Evolutionary conservation across 139 green algal genomes (phyloP), one percentile per base, ranked within the genome.

Genomic region (Spirogloea muscicola): DNA sequence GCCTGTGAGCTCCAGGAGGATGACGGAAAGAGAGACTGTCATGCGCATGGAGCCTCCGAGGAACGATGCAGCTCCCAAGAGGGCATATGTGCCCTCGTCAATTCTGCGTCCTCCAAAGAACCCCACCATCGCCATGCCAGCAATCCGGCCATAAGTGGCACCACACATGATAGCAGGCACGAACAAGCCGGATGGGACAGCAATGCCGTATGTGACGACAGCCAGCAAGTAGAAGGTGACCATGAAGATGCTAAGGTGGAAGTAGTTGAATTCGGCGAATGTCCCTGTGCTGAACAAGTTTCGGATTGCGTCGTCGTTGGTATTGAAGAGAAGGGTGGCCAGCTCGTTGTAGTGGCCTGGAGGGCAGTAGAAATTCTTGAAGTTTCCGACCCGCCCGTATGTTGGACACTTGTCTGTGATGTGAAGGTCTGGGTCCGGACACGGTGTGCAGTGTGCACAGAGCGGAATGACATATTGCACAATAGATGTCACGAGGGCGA

Each of bases 311-410:
- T 93, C 87, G 65, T 95, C 89, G 46, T 77, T 71, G 3, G 89
- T 92, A 81, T 90, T 93, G 85, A 95, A 92, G 68, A 95, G 90
- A 16, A 94, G 73, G 0, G 88, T 91, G 0, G 90, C 90, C 51
- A 95, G 72, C 60, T 91, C 89, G 65, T 91, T 92, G 83, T 95
- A 94, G 63, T 90, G 48, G 43, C 80, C 51, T 16, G 18, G 18
- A 0, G 69, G 68, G 1, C 74, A 81, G 58, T 76, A 71, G 69
- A 82, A 81, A 31, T 49, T 67, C 21, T 91, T 79, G 64, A 90
- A 94, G 76, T 91, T 93, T 52, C 89, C 86, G 34, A 75, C 83
- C 62, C 89, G 78, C 13, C 58, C 42, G 64, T 85, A 68, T 4
- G 85, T 80, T 2, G 89, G 89, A 82, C 89, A 93, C 6, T 42